A percentile compares a stretch with the other conserved stretches of the same genome.
Conservation (phyloP, 1,139 yeast species). For the Citeromyces hawaiiensis region DNA sequence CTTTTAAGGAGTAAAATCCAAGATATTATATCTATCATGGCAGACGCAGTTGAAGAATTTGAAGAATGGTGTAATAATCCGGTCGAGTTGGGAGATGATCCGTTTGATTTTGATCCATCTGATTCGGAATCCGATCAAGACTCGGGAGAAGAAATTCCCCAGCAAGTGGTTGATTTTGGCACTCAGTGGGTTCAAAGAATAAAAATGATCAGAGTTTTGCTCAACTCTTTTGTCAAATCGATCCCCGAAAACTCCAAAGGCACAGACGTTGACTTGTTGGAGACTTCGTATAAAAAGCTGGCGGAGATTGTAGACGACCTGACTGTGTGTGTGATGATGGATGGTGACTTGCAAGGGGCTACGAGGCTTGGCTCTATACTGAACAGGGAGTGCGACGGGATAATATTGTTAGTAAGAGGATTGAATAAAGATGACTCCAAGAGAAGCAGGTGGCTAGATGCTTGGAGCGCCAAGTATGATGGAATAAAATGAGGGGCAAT, state of each 20-base stretch:
- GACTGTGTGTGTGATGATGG: conserved; percentile 34
- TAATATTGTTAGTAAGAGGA: conserved; percentile 22
- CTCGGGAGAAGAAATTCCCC: conserved; percentile 19
- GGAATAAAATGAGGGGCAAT: conserved; percentile 5
- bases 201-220: conserved; percentile 37
- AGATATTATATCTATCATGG: conserved; percentile 20
- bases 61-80: conserved; percentile 59
- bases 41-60: conserved; percentile 54
- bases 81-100: conserved; percentile 28
- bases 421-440: conserved; percentile 26
- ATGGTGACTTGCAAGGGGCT: conserved; percentile 22
- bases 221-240: conserved; percentile 42
- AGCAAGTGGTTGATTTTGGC: conserved; percentile 25
- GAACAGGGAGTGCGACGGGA: conserved; percentile 16
- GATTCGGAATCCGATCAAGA: conserved; percentile 20
- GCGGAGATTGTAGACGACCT: conserved; percentile 29
- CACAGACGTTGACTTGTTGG: conserved; percentile 19
- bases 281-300: conserved; percentile 18
- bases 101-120: conserved; percentile 18
- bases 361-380: conserved; percentile 17
- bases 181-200: conserved; percentile 37
- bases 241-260: conserved; percentile 28
- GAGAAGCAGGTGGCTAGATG: conserved; percentile 35
- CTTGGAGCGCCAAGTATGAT: conserved; percentile 31
- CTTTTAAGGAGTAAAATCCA: too few species aligned